phyloP scores from a whole-genome alignment of 2,329 filamentous ascomycete species.

The Ceratocystis papillata region DNA sequence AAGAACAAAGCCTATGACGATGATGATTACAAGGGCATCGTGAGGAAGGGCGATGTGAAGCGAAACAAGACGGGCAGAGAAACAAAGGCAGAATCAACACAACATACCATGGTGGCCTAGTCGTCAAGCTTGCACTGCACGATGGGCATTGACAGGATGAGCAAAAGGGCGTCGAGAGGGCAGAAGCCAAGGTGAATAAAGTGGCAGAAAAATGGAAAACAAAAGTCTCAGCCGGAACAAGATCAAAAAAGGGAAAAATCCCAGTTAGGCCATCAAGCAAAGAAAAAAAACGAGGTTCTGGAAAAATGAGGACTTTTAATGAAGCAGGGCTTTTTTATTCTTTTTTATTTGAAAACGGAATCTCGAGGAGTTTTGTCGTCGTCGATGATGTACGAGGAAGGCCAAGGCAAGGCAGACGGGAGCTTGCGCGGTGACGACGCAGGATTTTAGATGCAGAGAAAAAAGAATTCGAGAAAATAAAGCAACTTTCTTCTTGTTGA shows the following conservation, averaged over 20 bases:
- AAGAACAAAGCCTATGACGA: not conserved
- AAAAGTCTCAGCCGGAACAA: constrained; percentile 32
- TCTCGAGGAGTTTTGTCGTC: not conserved
- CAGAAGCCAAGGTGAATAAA: not conserved
- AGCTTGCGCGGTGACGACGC: not conserved
- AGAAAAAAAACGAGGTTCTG: not conserved
- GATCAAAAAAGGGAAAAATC: constrained; percentile 5
- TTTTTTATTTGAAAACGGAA: constrained; percentile 6
- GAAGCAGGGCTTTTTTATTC: not conserved
- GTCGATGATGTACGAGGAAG: not conserved
- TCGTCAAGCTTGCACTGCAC: constrained; percentile 3
- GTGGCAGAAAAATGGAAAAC: constrained; percentile 29
- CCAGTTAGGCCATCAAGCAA: constrained; percentile 2
- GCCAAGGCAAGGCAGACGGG: not conserved
- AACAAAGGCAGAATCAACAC: not conserved
- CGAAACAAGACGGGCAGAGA: not conserved
- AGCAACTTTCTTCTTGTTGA: no score
- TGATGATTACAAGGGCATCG: not conserved
- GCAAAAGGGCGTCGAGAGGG: constrained; percentile 6
- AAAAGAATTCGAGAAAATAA: not conserved
- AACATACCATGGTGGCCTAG: constrained; percentile 3
- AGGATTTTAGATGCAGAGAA: not conserved
- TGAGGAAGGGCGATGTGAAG: not conserved
- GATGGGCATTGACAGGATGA: constrained; percentile 8
- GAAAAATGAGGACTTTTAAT: not conserved